These are phyloP conservation scores for Echium plantagineum DNA, from an alignment of 257 asterid genomes.

Conservation along the genomic window DNA sequence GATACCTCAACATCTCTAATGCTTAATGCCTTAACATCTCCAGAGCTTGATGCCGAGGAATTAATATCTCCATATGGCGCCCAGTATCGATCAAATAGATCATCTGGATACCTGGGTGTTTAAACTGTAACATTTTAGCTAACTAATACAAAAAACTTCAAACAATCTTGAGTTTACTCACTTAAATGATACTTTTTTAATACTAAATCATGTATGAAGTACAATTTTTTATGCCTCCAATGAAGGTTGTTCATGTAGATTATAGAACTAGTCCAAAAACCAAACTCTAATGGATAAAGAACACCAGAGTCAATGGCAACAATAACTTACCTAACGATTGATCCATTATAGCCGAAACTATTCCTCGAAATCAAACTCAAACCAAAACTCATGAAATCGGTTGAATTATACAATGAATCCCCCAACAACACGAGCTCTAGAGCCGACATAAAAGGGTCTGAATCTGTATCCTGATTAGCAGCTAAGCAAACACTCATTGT, in stretches of 20 bases:
- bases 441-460: constrained; percentile 93
- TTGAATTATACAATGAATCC: constrained; percentile 74
- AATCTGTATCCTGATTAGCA: constrained; percentile 63
- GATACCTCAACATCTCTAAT: constrained; percentile 38
- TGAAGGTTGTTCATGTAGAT: too few relatives aligned
- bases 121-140: constrained; percentile 11
- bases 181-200: neutral
- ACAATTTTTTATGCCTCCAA: too few relatives aligned
- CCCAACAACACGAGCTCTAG: constrained; percentile 62
- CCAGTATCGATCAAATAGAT: constrained; percentile 82
- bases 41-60: constrained; percentile 25
- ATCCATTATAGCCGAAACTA: constrained; percentile 74
- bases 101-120: constrained; percentile 70
- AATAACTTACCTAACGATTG: constrained; percentile 54
- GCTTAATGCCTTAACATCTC: constrained; percentile 26
- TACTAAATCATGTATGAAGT: neutral
- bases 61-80: constrained; percentile 46
- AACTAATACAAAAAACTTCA: neutral
- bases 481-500: constrained; percentile 80
- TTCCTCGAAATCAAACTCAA: constrained; percentile 65
- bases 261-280: too few relatives aligned
- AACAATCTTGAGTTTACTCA: too few relatives aligned
- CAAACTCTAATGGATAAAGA: too few relatives aligned
- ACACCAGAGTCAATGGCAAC: too few relatives aligned
- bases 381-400: constrained; percentile 48